Conservation (phyloP, 169 alveolate genomes). For the Hepatocystis sp. region DNA sequence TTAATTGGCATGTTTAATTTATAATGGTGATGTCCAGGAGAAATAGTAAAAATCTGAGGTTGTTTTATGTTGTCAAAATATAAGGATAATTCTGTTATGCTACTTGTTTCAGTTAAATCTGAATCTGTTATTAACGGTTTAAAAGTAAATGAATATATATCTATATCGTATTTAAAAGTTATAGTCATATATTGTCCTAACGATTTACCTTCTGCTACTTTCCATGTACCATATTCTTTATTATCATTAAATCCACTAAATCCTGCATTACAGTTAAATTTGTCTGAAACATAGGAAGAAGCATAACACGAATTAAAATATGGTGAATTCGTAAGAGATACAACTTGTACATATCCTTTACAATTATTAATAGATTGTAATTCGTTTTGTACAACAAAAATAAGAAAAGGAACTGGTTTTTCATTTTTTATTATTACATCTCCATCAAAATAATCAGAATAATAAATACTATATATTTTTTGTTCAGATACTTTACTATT, state of each 20-base stretch:
- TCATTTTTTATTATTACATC: conserved; percentile 40
- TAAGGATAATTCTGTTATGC: conserved; percentile 81
- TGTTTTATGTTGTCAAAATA: conserved; percentile 67
- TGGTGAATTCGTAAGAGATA: conserved; percentile 58
- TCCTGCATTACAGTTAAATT: conserved; percentile 82
- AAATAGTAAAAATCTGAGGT: conserved; percentile 56
- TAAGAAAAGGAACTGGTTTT: conserved; percentile 77
- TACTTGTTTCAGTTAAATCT: too few relatives aligned
- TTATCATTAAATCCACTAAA: conserved; percentile 82
- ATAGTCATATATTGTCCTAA: conserved; percentile 81
- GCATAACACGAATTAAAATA: conserved; percentile 74
- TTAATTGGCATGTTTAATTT: conserved; percentile 49
- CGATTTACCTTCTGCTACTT: conserved; percentile 78
- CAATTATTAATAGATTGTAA: conserved; percentile 76
- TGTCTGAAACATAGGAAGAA: conserved; percentile 80
- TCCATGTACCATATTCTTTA: conserved; percentile 83
- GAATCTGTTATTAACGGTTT: conserved; percentile 78
- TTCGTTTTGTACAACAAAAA: conserved; percentile 77
- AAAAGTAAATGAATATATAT: conserved; percentile 80
- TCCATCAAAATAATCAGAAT: conserved; percentile 54
- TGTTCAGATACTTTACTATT: conserved; percentile 62
- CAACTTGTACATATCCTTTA: conserved; percentile 70
- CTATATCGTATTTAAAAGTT: conserved; percentile 81
- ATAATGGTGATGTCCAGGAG: conserved; percentile 69
- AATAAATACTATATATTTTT: conserved; percentile 52